Base-by-base conservation (phyloP, 495 filamentous ascomycete genomes). In the Penicillium antarcticum region DNA sequence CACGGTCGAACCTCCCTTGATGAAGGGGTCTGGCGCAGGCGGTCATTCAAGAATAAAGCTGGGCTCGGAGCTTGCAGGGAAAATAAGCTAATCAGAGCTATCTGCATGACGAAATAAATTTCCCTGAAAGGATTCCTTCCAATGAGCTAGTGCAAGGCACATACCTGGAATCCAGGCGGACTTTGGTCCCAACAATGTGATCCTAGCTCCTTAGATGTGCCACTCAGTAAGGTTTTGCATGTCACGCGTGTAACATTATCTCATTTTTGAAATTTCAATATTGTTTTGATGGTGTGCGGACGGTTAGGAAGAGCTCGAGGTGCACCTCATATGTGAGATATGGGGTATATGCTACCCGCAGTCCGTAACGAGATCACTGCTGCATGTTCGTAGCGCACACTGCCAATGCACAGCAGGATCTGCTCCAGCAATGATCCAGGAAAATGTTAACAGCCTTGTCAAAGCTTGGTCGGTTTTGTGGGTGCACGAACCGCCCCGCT, bases 141-240 rank as follows among this genome's bases (percentile, higher is more conserved):
- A 36, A 41, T 45, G 39, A 49, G 34, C 26, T 48, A 32, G 21
- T 17, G 18, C 19, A 54, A 42, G 36, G 41, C 41, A 48, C 45
- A 48, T 43, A 37, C 45, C 52, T 57, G 50, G 50, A 47, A 57
- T 57, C 31, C 55, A 17, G 40, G 45, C 26, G 18, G 53, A 14
- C 48, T 34, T n/a, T 7, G 34, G 19, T 31, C 45, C 24, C 40
- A 57, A 41, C 21, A 53, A 57, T 57, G 55, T 54, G 55, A 44
- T 50, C 24, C n/a, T 24, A 39, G 39, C 49, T 42, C 45, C 55
- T 41, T 54, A 54, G 51, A 53, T 53, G 38, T 41, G 45, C 55
- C 8, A 13, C 38, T 31, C 17, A 18, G 42, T 36, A 23, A 41
- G 24, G 26, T 19, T n/a, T 18, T 5, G 21, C 11, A 24, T 23